Percentiles rank a stretch among this genome's conserved stretches.
Conservation (phyloP, 208 protist species). For the Giardia muris region DNA sequence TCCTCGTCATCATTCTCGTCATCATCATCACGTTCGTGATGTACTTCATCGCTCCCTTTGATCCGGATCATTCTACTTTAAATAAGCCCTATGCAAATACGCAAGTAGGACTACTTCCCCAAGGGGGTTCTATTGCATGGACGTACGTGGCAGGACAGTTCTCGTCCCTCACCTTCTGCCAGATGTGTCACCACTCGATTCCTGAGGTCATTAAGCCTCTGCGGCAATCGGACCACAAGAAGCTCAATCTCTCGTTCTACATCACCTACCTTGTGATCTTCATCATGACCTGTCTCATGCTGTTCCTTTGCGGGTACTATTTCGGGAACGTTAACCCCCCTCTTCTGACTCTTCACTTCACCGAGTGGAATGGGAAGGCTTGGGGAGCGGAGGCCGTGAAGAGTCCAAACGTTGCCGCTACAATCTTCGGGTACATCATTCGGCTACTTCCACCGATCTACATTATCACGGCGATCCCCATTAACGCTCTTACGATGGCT, state of each 20-base stretch:
- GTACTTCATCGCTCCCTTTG: not conserved
- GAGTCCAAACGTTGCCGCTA: not conserved
- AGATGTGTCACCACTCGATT: not conserved
- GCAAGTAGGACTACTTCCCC: not conserved
- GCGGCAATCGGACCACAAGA: not conserved
- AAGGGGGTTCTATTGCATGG: not conserved
- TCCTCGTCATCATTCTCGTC: not conserved
- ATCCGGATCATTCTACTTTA: not conserved
- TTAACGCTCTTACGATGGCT: not conserved
- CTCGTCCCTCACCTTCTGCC: not conserved
- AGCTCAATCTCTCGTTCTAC: not conserved
- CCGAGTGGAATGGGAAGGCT: not conserved
- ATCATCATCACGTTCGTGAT: not conserved
- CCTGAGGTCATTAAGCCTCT: not conserved
- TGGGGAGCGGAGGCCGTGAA: not conserved
- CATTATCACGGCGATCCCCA: not conserved
- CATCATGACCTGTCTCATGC: not conserved
- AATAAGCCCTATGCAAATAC: not conserved
- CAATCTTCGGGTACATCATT: not conserved
- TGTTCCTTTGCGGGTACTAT: not conserved
- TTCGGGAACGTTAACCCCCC: not conserved
- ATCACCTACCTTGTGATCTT: not conserved
- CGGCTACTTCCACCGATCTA: slow-evolving; percentile 4
- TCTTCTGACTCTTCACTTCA: not conserved
- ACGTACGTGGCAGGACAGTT: too few relatives aligned